Evolutionary conservation across 2,329 filamentous ascomycete genomes (phyloP), one percentile per base, ranked within the genome.

Genomic region (Stemphylium vesicarium): DNA sequence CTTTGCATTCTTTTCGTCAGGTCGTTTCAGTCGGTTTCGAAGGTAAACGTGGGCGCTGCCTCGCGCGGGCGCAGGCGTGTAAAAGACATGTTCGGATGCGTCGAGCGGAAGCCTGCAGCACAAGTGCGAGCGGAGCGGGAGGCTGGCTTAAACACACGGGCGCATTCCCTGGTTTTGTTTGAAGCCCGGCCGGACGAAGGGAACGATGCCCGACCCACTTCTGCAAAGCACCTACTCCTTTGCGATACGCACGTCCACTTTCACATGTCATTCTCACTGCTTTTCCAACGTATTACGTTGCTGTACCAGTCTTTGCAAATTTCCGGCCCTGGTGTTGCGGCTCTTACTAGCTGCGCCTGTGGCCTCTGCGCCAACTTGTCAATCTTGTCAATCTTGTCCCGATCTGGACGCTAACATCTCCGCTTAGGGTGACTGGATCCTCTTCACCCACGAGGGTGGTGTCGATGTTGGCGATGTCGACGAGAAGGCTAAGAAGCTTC

Each of bases 371-470:
- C 53, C 8, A 49, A 50, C 42, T 54, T 52, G 52, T 69, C 70
- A 69, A 50, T 50, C 42, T 54, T 46, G 53, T 68, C 69, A 67
- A 70, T 72, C 67, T 69, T 47, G 31, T 58, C 55, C 51, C 62
- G 47, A 63, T 53, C 67, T 39, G 24, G 42, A 53, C 37, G 61
- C 76, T 78, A 65, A 75, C 68, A 45, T 58, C 57, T 63, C 58
- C 63, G 58, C 55, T 60, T 77, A 98, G 95, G 95, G 95, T 75
- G 95, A 99, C 81, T 98, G 93, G 92, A 97, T 99, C 77, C 91
- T 99, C 75, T 99, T 99, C 85, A 97, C 94, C 73, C 92, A 99
- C 82, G 95, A 99, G 82, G 95, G 95, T 84, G 95, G 95, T 90
- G 93, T 99, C 68, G 95, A 99, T 80, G 95, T 99, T 71, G 95